phyloP scores from a whole-genome alignment of 352 stramenopile species.

The Pythium vanterpoolii region DNA sequence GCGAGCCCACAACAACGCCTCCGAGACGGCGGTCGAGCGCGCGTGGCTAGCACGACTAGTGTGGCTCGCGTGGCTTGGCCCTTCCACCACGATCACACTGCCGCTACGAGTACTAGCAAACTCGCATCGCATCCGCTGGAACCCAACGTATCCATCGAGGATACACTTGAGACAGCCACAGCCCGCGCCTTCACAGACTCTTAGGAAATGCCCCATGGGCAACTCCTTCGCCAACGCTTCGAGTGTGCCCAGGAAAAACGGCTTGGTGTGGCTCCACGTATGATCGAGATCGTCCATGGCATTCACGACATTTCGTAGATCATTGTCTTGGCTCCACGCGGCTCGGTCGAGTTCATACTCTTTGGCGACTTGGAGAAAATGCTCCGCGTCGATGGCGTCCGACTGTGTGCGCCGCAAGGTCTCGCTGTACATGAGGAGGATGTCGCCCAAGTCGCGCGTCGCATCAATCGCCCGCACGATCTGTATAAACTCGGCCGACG shows the following conservation, averaged over 20 bases:
- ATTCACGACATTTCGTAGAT: conserved; percentile 68
- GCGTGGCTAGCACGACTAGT: neutral
- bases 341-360: conserved; percentile 71
- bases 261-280: conserved; percentile 51
- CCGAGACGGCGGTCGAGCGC: conserved; percentile 34
- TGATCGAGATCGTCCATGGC: conserved; percentile 53
- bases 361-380: conserved; percentile 72
- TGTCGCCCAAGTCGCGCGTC: conserved; percentile 53
- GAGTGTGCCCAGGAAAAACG: conserved; percentile 71
- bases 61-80: too few relatives aligned
- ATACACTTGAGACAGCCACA: conserved; percentile 84
- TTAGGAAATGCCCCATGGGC: conserved; percentile 46
- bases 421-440: conserved; percentile 82
- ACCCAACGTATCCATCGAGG: conserved; percentile 74
- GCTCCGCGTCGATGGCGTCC: conserved; percentile 47
- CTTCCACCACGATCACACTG: too few relatives aligned
- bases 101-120: too few relatives aligned
- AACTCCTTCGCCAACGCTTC: conserved; percentile 57
- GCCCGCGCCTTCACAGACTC: conserved; percentile 62
- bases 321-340: conserved; percentile 66
- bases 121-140: conserved; percentile 70
- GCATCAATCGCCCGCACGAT: conserved; percentile 80
- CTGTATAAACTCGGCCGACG: conserved; percentile 70
- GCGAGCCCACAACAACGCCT: conserved; percentile 63
- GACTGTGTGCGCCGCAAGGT: conserved; percentile 62